Evolutionary conservation across 805 yeast species (phyloP).

Genomic region (Starmerella gropengiesseri): DNA sequence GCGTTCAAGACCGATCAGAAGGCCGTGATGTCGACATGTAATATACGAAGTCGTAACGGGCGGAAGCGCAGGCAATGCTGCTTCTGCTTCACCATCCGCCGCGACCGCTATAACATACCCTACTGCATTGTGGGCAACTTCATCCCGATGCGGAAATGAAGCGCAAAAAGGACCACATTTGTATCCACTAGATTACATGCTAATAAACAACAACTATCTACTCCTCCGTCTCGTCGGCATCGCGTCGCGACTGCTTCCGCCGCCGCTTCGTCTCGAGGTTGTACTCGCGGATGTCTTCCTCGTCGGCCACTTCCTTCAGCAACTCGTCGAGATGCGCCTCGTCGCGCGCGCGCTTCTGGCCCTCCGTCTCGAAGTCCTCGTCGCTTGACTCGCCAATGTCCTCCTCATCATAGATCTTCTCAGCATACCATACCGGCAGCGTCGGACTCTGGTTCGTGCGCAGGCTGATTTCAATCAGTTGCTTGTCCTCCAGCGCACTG

Average conservation of each 20-base stretch:
- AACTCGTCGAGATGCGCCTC: constrained; percentile 51
- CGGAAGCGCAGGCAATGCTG: constrained; percentile 7
- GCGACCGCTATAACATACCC: constrained; percentile 5
- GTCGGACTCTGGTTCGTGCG: constrained; percentile 69
- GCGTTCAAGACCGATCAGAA: constrained; percentile 3
- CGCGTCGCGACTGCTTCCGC: constrained; percentile 13
- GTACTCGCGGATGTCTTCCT: constrained; percentile 51
- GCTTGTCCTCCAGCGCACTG: constrained; percentile 33
- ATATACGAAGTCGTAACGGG: background rate
- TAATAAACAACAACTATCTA: background rate
- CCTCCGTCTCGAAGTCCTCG: constrained; percentile 28
- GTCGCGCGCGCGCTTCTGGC: constrained; percentile 25
- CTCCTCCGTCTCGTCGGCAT: constrained; percentile 1
- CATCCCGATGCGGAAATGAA: background rate
- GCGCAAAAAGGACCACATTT: background rate
- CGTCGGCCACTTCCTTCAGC: constrained; percentile 73
- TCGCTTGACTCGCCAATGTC: constrained; percentile 38
- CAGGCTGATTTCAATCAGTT: constrained; percentile 39
- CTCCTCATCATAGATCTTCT: constrained; percentile 38
- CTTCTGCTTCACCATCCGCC: constrained; percentile 5
- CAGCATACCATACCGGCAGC: constrained; percentile 68
- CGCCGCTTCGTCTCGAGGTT: constrained; percentile 41
- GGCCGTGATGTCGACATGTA: constrained; percentile 5
- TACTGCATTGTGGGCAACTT: constrained; percentile 4
- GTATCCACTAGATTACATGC: background rate